Base-by-base conservation (phyloP, 257 asterid genomes). In the Nicotiana noctiflora region DNA sequence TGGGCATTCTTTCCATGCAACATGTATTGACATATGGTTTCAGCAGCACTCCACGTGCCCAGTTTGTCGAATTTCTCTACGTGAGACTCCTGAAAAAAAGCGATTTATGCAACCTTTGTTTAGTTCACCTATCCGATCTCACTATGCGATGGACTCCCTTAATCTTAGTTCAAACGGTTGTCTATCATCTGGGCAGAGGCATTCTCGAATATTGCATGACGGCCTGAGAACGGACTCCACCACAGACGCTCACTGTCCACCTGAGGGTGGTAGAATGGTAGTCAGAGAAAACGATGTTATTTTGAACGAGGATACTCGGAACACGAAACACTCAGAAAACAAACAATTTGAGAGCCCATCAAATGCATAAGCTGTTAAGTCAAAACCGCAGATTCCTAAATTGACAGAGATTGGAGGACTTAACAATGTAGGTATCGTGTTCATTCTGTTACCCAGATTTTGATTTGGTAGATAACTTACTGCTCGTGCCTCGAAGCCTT, bases 11-110 rank as follows among this genome's bases (percentile, higher is more conserved):
- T 95, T 93, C 53, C 99, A 95, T 70, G 88, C 92, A 12, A 84
- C 85, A 0, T 95, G 99, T 57, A 93, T 95, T 2, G 94, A 91
- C 63, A 86, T 89, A 80, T 95, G 99, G 99, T 86, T 95, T 49
- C 92, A 90, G 68, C 92, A 90, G 89, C 91, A 89, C 34, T 88
- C 92, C 17, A 93, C 97, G 0, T 95, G 99, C 75, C 99, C 99
- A 4, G 92, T 95, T 8, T 95, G 99, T 79, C 94, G 98, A 59
- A 70, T 93, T 46, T 92, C 99, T 67, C 92, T 93, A 14, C 92
- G 91, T 0, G 92, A 86, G 37, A 86, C 85, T 46, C 88, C 92
- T 0, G 96, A 86, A 82, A 88, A 86, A 77, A 93, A 84, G 78
- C 86, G 91, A 82, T 86, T 83, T 14, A 88, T 92, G 95, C 94